Evolutionary conservation across 371 early-diverging fungal species (phyloP).

Genomic region (Mucor saturninus): DNA sequence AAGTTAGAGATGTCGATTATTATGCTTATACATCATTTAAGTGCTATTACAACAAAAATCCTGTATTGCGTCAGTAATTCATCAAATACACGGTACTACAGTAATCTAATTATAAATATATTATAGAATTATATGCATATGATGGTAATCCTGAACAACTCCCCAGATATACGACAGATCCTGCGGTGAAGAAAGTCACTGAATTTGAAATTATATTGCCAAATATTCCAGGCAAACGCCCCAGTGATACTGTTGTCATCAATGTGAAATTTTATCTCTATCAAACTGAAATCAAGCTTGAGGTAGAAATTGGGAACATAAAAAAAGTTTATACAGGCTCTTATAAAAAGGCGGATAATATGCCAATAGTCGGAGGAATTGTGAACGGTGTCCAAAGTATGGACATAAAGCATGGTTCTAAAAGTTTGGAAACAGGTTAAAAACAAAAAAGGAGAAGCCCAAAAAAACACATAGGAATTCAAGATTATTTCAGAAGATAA

Average conservation of each 20-base stretch:
- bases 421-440: no score
- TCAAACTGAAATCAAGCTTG: not conserved
- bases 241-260: not conserved
- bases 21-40: conserved; percentile 62
- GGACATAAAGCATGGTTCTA: no score
- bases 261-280: not conserved
- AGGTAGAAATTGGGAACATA: not conserved
- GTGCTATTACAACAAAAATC: conserved; percentile 51
- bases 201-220: not conserved
- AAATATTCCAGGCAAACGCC: not conserved
- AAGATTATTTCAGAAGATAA: no score
- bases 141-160: conserved; percentile 34
- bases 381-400: no score
- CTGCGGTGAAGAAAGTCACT: not conserved
- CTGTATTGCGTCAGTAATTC: conserved; percentile 37
- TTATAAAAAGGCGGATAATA: not conserved
- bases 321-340: not conserved
- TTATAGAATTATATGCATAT: conserved; percentile 46
- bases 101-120: not conserved
- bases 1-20: conserved; percentile 57
- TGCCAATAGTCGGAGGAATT: no score
- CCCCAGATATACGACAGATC: not conserved
- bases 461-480: no score
- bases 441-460: no score
- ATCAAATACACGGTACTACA: no score